Evolutionary conservation across 164 flowering plant species (phyloP), one percentile per base, ranked within the genome.

Genomic region (Berberis thunbergii): DNA sequence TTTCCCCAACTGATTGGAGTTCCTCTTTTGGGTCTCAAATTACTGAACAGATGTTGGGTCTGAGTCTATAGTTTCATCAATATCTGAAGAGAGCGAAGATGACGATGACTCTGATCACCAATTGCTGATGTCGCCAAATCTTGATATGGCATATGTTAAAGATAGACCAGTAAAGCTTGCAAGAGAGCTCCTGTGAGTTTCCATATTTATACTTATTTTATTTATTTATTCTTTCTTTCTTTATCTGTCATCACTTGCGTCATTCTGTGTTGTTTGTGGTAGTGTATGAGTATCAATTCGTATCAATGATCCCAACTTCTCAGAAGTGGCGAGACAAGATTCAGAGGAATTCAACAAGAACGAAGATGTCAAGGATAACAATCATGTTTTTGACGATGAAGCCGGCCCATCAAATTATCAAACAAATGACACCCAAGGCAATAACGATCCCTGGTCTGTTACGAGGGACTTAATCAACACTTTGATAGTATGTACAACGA

Each of bases 141-240:
- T 84, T 38, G 91, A 86, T 64, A 73, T 86, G 45, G 84, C 92
- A 48, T 85, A 77, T 76, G 68, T 88, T 10, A 75, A 75, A 75
- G 97, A 88, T 52, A 83, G 75, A 72, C 83, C 93, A 44, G 80
- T 83, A 49, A 78, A 70, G 73, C 69, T 84, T 60, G 84, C 89
- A 46, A 81, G 70, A 68, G 93, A 85, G 66, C 79, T 76, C 41
- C 48, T 79, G 43, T 84, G 70, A 82, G 61, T 48, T 57, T 53
- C 66, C 26, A 26, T 26, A 26, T 26, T 26, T 26, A 12, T 60
- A 41, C 8, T 42, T 49, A 43, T 50, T 40, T 26, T 60, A 26
- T 26, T 46, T 41, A 12, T 42, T 59, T 9, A 26, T 4, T 54
- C 50, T 38, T 26, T 64, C 41, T 38, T 3, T 3, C 9, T 44